phyloP scores from a whole-genome alignment of 2,329 filamentous ascomycete species.

The Sclerotinia borealis region DNA sequence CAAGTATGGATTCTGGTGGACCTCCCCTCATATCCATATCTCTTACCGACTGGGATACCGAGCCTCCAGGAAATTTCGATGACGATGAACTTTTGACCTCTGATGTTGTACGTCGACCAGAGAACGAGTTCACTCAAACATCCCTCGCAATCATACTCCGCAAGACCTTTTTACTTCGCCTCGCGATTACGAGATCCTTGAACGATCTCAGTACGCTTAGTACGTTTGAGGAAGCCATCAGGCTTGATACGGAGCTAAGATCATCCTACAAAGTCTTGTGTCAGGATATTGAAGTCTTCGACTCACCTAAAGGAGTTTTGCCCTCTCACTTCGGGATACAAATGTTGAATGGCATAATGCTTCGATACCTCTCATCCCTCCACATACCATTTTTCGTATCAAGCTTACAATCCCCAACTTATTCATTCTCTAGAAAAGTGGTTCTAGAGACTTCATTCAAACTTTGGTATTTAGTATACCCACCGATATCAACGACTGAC shows the following conservation, averaged over 20 bases:
- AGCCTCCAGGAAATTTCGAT: conserved; percentile 43
- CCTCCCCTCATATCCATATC: conserved; percentile 39
- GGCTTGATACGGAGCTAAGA: conserved; percentile 25
- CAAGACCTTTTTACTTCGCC: conserved; percentile 38
- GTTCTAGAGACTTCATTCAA: conserved; percentile 44
- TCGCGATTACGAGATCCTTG: conserved; percentile 39
- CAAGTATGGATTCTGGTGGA: conserved; percentile 42
- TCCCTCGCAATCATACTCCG: conserved; percentile 40
- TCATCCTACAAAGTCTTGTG: neutral
- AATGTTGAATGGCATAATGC: conserved; percentile 45
- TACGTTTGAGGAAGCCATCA: conserved; percentile 41
- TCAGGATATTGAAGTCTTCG: neutral
- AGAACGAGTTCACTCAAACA: conserved; percentile 36
- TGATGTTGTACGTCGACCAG: conserved; percentile 31
- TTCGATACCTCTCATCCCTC: conserved; percentile 49
- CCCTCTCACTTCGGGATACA: conserved; percentile 38
- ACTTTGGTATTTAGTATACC: conserved; percentile 39
- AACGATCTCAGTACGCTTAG: conserved; percentile 37
- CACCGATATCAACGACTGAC: conserved; percentile 20
- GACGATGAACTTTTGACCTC: conserved; percentile 41
- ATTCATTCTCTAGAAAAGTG: conserved; percentile 46
- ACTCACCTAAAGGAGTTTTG: conserved; percentile 21
- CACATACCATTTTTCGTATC: conserved; percentile 47
- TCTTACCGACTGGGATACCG: conserved; percentile 42
- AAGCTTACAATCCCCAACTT: conserved; percentile 38